Evolutionary conservation across 164 flowering plant genomes (phyloP).

Genomic region (Brasenia schreberi): DNA sequence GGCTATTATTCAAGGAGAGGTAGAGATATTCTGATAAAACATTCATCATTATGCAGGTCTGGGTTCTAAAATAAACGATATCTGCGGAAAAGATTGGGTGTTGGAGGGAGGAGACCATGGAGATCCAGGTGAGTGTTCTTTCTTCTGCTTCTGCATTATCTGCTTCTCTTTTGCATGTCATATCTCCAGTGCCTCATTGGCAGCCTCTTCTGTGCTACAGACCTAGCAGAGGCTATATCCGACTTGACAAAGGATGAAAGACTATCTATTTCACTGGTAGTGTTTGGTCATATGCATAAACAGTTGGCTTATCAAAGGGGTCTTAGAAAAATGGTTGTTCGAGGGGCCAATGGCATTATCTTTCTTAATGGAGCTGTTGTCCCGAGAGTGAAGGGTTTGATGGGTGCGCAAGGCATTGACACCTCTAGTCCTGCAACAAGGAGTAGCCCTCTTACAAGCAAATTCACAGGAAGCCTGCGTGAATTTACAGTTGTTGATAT

Average conservation of each 20-base stretch:
- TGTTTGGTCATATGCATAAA: conserved; percentile 96
- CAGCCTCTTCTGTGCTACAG: conserved; percentile 27
- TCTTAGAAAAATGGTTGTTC: conserved; percentile 55
- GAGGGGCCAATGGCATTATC: conserved; percentile 37
- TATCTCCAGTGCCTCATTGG: background rate
- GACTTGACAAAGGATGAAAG: conserved; percentile 35
- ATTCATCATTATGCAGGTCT: conserved; percentile 35
- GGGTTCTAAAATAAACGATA: conserved; percentile 58
- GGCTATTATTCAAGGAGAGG: background rate
- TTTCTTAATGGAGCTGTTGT: conserved; percentile 84
- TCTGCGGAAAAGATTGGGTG: conserved; percentile 80
- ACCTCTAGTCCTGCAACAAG: conserved; percentile 1
- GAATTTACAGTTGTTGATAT: conserved; percentile 64
- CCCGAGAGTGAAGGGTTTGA: conserved; percentile 40
- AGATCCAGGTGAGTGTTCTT: conserved; percentile 61
- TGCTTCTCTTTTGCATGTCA: background rate
- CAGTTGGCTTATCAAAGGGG: conserved; percentile 49
- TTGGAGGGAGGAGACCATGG: conserved; percentile 75
- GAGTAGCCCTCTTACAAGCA: conserved; percentile 4
- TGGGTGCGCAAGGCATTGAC: background rate
- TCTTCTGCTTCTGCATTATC: background rate
- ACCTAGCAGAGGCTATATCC: conserved; percentile 58
- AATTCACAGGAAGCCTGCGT: conserved; percentile 29
- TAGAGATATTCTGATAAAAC: background rate
- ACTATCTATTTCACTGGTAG: conserved; percentile 45